Conservation (phyloP, 176 grass and related monocot genomes). For the Carex kokanica region DNA sequence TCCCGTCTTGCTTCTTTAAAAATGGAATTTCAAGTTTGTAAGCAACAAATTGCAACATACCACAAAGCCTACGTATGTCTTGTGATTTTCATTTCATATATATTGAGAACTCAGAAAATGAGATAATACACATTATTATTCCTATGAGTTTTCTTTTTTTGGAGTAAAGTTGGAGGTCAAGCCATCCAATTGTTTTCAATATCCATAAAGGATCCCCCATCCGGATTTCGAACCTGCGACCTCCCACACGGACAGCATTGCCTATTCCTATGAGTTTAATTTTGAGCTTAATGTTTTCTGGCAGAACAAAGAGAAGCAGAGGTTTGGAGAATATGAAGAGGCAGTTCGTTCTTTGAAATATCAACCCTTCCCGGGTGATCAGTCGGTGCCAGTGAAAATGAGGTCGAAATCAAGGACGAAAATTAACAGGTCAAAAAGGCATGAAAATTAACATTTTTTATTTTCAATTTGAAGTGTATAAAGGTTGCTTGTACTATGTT, state of each 20-base stretch:
- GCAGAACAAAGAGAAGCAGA: slow-evolving; percentile 74
- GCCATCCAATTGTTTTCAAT: no score
- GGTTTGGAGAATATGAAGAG: slow-evolving; percentile 52
- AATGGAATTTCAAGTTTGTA: slow-evolving; percentile 97
- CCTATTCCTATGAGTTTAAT: slow-evolving; percentile 30
- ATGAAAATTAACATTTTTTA: not conserved
- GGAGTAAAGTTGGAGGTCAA: no score
- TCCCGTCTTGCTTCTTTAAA: slow-evolving; percentile 58
- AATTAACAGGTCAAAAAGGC: not conserved
- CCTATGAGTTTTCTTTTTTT: slow-evolving; percentile 18
- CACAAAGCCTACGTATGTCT: slow-evolving; percentile 76
- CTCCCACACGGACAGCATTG: no score
- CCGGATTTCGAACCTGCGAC: no score
- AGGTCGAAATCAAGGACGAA: slow-evolving; percentile 23
- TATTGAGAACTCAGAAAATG: not conserved
- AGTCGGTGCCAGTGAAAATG: slow-evolving; percentile 22
- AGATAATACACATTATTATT: slow-evolving; percentile 30
- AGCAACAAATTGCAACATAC: slow-evolving; percentile 77
- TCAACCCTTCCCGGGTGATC: slow-evolving; percentile 45
- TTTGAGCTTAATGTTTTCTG: not conserved
- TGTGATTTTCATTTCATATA: slow-evolving; percentile 22
- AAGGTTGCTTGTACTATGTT: not conserved
- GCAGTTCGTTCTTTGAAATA: slow-evolving; percentile 61
- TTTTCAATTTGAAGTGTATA: not conserved
- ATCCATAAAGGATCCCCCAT: no score